These are phyloP conservation scores for Penicillium goetzii DNA, from an alignment of 495 filamentous ascomycete genomes.

Conservation along the genomic window DNA sequence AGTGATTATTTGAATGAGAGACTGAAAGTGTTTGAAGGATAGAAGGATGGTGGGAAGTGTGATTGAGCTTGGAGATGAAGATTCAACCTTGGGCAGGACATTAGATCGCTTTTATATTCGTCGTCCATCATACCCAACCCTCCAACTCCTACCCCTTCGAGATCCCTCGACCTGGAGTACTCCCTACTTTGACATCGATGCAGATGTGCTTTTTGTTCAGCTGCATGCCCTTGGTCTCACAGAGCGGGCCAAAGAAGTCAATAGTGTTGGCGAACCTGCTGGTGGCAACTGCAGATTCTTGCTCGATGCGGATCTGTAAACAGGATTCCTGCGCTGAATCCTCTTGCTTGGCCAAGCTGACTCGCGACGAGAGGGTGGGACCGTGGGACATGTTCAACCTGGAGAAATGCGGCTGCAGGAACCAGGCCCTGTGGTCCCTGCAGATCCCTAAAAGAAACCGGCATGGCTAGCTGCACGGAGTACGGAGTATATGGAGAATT, in stretches of 20 bases:
- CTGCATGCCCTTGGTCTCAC: not conserved
- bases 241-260: slow-evolving; percentile 1
- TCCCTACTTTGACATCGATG: not conserved
- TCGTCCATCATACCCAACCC: not conserved
- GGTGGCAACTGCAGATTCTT: slow-evolving; percentile 14
- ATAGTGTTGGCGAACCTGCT: slow-evolving; percentile 8
- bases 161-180: not conserved
- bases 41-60: slow-evolving; percentile 12
- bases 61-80: slow-evolving; percentile 20
- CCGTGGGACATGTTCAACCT: slow-evolving; percentile 15
- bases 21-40: slow-evolving; percentile 9
- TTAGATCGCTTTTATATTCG: slow-evolving; percentile 26
- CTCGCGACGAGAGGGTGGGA: not conserved
- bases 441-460: slow-evolving; percentile 4
- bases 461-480: not conserved
- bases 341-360: slow-evolving; percentile 4
- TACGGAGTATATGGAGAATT: not conserved
- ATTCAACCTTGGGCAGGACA: slow-evolving; percentile 6
- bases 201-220: not conserved
- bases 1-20: slow-evolving; percentile 13
- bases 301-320: not conserved
- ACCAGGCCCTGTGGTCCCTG: slow-evolving; percentile 6
- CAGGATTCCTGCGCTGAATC: not conserved
- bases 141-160: not conserved
- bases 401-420: slow-evolving; percentile 7